phyloP scores from a whole-genome alignment of 2,329 filamentous ascomycete genomes.

The Cercospora berteroae region DNA sequence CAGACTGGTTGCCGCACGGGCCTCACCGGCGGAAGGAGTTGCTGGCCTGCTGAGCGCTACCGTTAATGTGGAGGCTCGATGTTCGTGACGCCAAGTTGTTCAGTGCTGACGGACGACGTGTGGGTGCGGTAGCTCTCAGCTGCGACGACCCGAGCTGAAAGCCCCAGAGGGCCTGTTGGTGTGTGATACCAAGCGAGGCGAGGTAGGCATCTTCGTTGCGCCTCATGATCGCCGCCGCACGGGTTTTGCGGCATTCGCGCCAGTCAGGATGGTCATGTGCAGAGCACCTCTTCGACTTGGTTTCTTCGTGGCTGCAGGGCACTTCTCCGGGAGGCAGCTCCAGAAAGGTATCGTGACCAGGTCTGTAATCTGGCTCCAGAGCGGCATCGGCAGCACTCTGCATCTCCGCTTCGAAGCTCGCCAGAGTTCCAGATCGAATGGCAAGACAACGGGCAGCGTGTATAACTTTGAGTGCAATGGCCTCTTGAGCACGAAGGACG shows the following conservation, averaged over 20 bases:
- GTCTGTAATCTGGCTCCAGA: not conserved
- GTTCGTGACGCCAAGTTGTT: not conserved
- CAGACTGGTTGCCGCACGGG: not conserved
- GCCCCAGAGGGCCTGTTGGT: constrained; percentile 5
- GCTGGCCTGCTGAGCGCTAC: not conserved
- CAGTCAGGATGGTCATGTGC: constrained; percentile 20
- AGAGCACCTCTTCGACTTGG: constrained; percentile 17
- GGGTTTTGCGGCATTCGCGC: constrained; percentile 16
- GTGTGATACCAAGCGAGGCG: constrained; percentile 1
- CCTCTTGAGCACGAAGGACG: constrained; percentile 12
- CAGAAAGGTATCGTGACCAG: constrained; percentile 13
- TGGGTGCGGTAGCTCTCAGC: not conserved
- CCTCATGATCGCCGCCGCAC: not conserved
- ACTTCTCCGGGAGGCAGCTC: not conserved
- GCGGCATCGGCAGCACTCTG: constrained; percentile 6
- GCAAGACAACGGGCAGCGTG: constrained; percentile 8
- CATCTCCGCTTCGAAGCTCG: constrained; percentile 6
- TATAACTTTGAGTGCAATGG: not conserved
- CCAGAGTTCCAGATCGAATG: constrained; percentile 9
- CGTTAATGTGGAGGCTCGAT: not conserved
- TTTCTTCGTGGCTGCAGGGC: constrained; percentile 4
- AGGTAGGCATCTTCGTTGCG: constrained; percentile 9
- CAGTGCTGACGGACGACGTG: not conserved
- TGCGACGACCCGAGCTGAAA: not conserved
- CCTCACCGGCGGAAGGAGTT: not conserved